Percentiles rank a stretch among this genome's conserved stretches.
phyloP scores from a whole-genome alignment of 768 basidiomycete genomes.

The Tylopilus sp. region DNA sequence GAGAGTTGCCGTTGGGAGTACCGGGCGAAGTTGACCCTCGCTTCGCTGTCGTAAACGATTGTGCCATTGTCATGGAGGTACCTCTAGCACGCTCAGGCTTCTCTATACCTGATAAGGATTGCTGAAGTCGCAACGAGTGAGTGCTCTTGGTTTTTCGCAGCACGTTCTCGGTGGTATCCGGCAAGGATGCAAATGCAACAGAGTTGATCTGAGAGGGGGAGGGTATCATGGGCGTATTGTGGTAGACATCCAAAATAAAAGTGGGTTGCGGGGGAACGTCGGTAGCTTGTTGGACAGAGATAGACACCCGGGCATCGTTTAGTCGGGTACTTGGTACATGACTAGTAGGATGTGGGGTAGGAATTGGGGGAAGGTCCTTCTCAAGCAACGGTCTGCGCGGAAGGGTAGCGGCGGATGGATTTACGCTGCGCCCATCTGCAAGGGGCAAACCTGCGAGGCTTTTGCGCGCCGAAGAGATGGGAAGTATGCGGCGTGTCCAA shows the following conservation, averaged over 20 bases:
- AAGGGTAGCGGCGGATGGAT: constrained; percentile 17
- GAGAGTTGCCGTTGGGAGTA: constrained; percentile 18
- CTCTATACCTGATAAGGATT: constrained; percentile 10
- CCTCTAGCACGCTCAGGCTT: constrained; percentile 44
- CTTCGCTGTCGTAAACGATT: constrained; percentile 40
- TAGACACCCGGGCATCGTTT: constrained; percentile 12
- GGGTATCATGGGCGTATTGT: constrained; percentile 43
- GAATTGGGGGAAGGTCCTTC: constrained; percentile 53
- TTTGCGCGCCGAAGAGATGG: constrained; percentile 31
- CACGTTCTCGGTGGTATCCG: constrained; percentile 12
- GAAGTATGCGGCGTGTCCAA: constrained; percentile 54
- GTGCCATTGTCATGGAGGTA: constrained; percentile 56
- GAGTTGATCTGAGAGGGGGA: constrained; percentile 47
- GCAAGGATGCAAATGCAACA: constrained; percentile 38
- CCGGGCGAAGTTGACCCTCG: constrained; percentile 37
- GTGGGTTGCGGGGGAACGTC: constrained; percentile 48
- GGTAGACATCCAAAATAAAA: constrained; percentile 56
- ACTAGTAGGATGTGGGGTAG: constrained; percentile 13
- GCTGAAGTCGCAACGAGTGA: constrained; percentile 25
- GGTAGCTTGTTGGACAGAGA: constrained; percentile 17
- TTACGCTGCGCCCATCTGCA: constrained; percentile 25
- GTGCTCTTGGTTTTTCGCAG: constrained; percentile 56
- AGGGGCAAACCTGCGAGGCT: constrained; percentile 21
- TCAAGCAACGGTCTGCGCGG: constrained; percentile 18
- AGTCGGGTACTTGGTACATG: constrained; percentile 1